Evolutionary conservation across 2,329 filamentous ascomycete genomes (phyloP).

Genomic region (Parasarocladium wereldwijsianum): DNA sequence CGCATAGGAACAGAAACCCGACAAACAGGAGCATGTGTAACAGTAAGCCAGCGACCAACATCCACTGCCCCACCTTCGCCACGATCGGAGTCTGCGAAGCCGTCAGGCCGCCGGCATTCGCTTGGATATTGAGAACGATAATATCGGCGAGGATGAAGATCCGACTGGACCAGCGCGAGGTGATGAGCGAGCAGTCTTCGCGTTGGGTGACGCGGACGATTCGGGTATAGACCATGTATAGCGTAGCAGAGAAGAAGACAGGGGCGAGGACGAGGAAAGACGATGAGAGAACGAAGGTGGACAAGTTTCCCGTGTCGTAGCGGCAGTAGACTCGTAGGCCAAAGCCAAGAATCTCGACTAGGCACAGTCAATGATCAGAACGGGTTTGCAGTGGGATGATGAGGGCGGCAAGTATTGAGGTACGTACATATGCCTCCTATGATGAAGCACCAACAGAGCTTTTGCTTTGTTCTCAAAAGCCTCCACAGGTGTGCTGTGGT

Average conservation of each 20-base stretch:
- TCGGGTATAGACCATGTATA: constrained; percentile 21
- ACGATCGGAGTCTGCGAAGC: neutral
- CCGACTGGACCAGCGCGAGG: neutral
- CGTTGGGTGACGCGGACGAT: constrained; percentile 1
- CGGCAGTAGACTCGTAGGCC: constrained; percentile 27
- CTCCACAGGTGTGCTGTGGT: constrained; percentile 21
- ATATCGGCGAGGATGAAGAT: constrained; percentile 2
- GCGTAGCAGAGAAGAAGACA: constrained; percentile 12
- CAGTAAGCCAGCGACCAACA: neutral
- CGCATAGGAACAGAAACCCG: neutral
- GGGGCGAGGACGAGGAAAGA: neutral
- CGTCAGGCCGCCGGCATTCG: neutral
- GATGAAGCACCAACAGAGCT: constrained; percentile 28
- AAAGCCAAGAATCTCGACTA: neutral
- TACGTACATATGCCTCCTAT: constrained; percentile 24
- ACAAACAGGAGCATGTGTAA: constrained; percentile 1
- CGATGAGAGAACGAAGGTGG: neutral
- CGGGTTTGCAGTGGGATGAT: too few species aligned
- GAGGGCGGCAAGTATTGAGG: too few species aligned
- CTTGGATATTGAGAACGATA: constrained; percentile 1
- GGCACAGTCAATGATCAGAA: too few species aligned
- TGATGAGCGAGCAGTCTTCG: constrained; percentile 1
- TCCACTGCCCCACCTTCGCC: constrained; percentile 1
- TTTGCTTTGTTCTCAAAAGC: constrained; percentile 23
- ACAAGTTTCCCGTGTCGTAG: constrained; percentile 10